Conservation (phyloP, 2,329 filamentous ascomycete genomes). For the Sporothrix protearum region DNA sequence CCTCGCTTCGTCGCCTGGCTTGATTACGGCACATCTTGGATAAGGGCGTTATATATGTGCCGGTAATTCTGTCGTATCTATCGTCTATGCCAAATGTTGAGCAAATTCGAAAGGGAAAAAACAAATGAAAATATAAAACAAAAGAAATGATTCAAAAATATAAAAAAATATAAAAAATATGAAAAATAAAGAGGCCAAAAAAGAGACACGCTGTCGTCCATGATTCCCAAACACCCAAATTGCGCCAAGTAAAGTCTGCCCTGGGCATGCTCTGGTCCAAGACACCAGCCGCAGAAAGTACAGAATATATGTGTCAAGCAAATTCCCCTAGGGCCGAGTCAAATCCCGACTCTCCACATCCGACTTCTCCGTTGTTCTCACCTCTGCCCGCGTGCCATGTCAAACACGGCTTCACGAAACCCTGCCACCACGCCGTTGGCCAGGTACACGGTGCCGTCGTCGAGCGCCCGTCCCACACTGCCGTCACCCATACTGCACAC, state of each 20-base stretch:
- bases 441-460: slow-evolving; percentile 29
- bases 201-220: neutral
- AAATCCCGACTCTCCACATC: neutral
- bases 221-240: neutral
- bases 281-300: neutral
- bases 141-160: too few relatives aligned
- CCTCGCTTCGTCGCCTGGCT: neutral
- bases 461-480: slow-evolving; percentile 27
- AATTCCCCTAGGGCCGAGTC: neutral
- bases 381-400: slow-evolving; percentile 24
- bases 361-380: neutral
- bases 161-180: neutral
- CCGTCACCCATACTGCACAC: slow-evolving; percentile 28
- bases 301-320: slow-evolving; percentile 5
- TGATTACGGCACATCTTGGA: neutral
- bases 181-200: neutral
- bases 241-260: neutral
- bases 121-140: neutral
- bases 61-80: slow-evolving; percentile 10
- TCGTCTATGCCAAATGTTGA: slow-evolving; percentile 6
- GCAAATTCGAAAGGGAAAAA: neutral
- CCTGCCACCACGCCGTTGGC: slow-evolving; percentile 31
- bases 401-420: slow-evolving; percentile 30
- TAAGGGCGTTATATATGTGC: neutral
- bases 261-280: neutral